phyloP scores from a whole-genome alignment of 192 early-diverging fungal species.

The Funneliformis geosporum region DNA sequence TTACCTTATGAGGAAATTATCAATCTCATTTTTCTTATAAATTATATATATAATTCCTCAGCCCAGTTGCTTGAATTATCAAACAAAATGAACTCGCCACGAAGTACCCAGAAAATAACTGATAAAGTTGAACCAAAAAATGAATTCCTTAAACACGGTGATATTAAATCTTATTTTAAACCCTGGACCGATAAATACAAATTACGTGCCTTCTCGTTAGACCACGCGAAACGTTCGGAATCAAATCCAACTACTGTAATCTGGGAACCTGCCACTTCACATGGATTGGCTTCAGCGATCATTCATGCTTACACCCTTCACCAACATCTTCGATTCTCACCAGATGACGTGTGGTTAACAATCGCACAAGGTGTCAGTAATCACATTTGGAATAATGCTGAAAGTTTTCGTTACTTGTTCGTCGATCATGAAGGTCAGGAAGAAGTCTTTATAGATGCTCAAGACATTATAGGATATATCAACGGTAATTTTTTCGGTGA shows the following conservation, averaged over 20 bases:
- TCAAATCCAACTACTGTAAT: slow-evolving; percentile 1
- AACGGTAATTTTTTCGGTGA: not conserved
- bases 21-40: too few relatives aligned
- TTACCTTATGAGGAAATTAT: too few relatives aligned
- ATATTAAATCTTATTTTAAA: not conserved
- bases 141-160: not conserved
- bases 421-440: slow-evolving; percentile 18
- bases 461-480: not conserved
- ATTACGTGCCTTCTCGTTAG: not conserved
- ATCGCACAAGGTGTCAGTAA: slow-evolving; percentile 24
- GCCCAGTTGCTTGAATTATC: too few relatives aligned
- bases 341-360: slow-evolving; percentile 32
- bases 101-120: not conserved
- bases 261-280: not conserved
- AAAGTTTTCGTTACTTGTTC: slow-evolving; percentile 19
- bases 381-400: not conserved
- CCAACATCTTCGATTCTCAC: slow-evolving; percentile 23
- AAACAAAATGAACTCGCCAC: not conserved
- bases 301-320: slow-evolving; percentile 24
- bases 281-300: slow-evolving; percentile 21
- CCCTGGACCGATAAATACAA: not conserved
- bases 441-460: not conserved
- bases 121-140: not conserved
- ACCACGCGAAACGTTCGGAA: not conserved
- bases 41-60: too few relatives aligned